phyloP scores from a whole-genome alignment of 306 rosid genomes.

The Gillenia trifoliata region DNA sequence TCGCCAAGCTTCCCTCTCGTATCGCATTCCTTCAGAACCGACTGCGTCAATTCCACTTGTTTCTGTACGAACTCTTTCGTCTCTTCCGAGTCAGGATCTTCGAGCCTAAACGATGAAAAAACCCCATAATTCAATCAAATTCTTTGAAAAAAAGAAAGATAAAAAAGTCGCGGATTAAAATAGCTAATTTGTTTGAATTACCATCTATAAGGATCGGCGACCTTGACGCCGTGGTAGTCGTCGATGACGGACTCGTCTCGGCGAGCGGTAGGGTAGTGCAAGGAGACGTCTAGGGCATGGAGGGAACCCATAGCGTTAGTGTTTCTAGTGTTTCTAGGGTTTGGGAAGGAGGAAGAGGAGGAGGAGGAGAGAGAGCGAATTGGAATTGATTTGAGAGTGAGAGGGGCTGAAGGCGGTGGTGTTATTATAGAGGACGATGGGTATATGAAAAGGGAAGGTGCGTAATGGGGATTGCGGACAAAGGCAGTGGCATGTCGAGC shows the following conservation, averaged over 20 bases:
- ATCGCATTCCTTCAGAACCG: constrained; percentile 57
- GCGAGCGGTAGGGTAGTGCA: constrained; percentile 57
- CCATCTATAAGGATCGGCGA: constrained; percentile 86
- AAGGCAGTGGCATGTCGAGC: constrained; percentile 18
- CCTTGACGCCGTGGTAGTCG: constrained; percentile 57
- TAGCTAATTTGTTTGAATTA: neutral
- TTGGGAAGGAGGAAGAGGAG: neutral
- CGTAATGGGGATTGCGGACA: neutral
- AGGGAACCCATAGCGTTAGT: constrained; percentile 52
- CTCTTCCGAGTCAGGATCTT: constrained; percentile 81
- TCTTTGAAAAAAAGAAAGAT: neutral
- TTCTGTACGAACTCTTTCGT: constrained; percentile 74
- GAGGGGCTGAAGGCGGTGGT: neutral
- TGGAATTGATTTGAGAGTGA: neutral
- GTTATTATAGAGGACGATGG: too few species aligned
- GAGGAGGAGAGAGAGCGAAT: neutral
- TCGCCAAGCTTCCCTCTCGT: constrained; percentile 45
- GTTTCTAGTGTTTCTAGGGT: neutral
- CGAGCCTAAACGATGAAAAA: constrained; percentile 49
- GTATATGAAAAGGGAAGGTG: too few species aligned
- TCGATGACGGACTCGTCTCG: constrained; percentile 72
- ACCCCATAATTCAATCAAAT: neutral
- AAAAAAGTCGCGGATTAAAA: neutral
- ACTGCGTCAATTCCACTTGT: constrained; percentile 60
- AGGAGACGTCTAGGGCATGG: constrained; percentile 21